phyloP scores from a whole-genome alignment of 2,329 filamentous ascomycete species.

The Apiospora phragmitis region DNA sequence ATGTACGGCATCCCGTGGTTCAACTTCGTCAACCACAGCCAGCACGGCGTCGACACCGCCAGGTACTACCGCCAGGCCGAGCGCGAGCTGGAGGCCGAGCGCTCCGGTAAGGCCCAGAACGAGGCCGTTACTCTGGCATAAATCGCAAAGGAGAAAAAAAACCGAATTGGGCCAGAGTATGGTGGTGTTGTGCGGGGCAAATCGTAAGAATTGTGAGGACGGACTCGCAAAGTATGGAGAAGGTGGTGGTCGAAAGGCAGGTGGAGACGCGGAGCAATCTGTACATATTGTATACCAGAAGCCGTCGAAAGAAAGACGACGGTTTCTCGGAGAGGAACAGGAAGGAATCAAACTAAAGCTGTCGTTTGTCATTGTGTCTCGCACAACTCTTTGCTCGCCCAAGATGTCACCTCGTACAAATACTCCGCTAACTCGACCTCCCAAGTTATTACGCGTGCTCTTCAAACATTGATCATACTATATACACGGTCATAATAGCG shows the following conservation, averaged over 20 bases:
- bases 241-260: neutral
- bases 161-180: neutral
- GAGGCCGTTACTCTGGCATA: constrained; percentile 14
- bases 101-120: constrained; percentile 13
- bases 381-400: neutral
- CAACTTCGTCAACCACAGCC: constrained; percentile 95
- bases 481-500: neutral
- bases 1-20: constrained; percentile 90
- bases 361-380: neutral
- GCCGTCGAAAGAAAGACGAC: neutral
- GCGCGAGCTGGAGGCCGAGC: constrained; percentile 83
- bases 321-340: constrained; percentile 1
- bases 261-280: neutral
- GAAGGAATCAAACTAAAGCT: constrained; percentile 5
- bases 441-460: neutral
- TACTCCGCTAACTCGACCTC: neutral
- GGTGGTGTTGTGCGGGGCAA: neutral
- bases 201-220: neutral
- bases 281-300: constrained; percentile 10
- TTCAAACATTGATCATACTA: neutral
- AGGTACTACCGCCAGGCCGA: constrained; percentile 98
- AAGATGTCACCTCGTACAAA: neutral
- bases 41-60: constrained; percentile 96
- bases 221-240: neutral
- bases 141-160: neutral